A percentile compares a stretch with the other conserved stretches of the same genome.
Evolutionary conservation across 23 red algal species (phyloP).

Genomic region (Cyanidiococcus yangmingshanensis): DNA sequence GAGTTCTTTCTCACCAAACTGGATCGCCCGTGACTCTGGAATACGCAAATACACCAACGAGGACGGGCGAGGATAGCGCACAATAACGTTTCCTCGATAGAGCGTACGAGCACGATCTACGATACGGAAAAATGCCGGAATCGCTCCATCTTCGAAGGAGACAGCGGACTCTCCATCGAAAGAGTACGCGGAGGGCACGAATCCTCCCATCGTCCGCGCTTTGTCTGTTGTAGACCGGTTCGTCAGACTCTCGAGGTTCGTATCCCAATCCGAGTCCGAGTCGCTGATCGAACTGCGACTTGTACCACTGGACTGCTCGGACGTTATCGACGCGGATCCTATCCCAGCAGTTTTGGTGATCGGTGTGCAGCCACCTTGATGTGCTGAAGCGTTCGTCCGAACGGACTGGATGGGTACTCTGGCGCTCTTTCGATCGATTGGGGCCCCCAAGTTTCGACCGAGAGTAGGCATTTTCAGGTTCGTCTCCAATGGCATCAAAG

Average conservation of each 20-base stretch:
- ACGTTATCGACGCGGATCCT: too few relatives aligned
- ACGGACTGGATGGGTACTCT: too few relatives aligned
- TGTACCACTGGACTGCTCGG: too few relatives aligned
- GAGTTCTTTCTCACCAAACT: conserved; percentile 12
- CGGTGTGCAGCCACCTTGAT: too few relatives aligned
- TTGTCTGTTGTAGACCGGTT: neutral
- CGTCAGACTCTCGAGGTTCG: neutral
- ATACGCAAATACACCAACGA: neutral
- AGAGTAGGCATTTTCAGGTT: too few relatives aligned
- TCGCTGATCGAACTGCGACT: neutral
- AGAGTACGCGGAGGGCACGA: neutral
- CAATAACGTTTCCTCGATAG: neutral
- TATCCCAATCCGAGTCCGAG: conserved; percentile 10
- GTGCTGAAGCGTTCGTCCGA: too few relatives aligned
- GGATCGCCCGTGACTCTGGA: neutral
- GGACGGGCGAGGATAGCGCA: conserved; percentile 5
- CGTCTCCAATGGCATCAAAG: too few relatives aligned
- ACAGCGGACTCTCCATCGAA: neutral
- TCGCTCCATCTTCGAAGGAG: neutral
- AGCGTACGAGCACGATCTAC: conserved; percentile 4
- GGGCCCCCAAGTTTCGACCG: too few relatives aligned
- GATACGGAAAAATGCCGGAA: conserved; percentile 11
- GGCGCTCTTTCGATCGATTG: too few relatives aligned
- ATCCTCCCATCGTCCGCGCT: neutral
- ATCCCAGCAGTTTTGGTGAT: too few relatives aligned